Evolutionary conservation across 306 rosid genomes (phyloP), one percentile per base, ranked within the genome.

Genomic region (Hippophae gyantsensis): DNA sequence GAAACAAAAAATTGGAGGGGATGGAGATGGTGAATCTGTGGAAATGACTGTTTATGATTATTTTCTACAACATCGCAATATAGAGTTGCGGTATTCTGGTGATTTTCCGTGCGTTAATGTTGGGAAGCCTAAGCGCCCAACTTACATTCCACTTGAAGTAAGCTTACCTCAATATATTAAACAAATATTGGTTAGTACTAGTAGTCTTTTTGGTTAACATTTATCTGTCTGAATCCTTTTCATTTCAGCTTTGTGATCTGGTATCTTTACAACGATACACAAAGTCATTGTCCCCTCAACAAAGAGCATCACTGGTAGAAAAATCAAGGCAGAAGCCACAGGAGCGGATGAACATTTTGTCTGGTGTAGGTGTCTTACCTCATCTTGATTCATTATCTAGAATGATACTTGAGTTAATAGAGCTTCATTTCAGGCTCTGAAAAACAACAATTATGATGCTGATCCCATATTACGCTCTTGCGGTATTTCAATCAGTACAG

Each of bases 241-340:
- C 49, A 7, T 43, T 48, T 3, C 62, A 93, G 99, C 84, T 93
- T 23, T 93, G 99, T 69, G 27, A 75, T 5, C 58, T 88, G 84
- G 87, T 93, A 12, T 76, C 99, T 0, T 66, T 93, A 51, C 96
- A 93, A 82, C 82, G 99, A 0, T 93, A 88, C 52, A 88, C 99
- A 0, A 93, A 93, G 66, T 77, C 97, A 7, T 63, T 93, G 2
- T 72, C 99, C 6, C 83, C 97, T 0, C 77, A 80, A 41, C 97
- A 93, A 66, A 75, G 99, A 67, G 55, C 97, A 57, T 84, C 97
- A 0, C 74, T 93, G 27, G 97, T 88, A 38, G 97, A 93, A 60
- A 88, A 93, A 69, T 93, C 99, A 0, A 84, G 97, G 77, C 96
- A 88, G 74, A 93, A 88, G 76, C 99, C 99, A 0, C 85, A 78